Conservation (phyloP, 2,329 filamentous ascomycete genomes). For the Mariannaea elegans region DNA sequence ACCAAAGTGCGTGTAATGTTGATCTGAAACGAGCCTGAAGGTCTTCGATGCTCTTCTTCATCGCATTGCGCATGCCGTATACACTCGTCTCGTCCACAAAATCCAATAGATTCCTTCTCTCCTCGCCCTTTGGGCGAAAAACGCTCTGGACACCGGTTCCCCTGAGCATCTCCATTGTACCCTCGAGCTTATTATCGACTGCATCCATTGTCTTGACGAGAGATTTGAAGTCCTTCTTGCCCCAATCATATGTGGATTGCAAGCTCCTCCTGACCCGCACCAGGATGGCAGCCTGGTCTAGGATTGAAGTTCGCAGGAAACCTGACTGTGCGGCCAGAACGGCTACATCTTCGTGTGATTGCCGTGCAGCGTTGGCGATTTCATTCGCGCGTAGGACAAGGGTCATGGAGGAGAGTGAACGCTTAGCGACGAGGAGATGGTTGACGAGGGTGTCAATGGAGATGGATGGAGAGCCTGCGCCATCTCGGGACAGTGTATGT, state of each 20-base stretch:
- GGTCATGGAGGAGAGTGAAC: conserved; percentile 83
- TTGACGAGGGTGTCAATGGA: conserved; percentile 80
- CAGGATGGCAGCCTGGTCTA: conserved; percentile 63
- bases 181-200: conserved; percentile 70
- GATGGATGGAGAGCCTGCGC: conserved; percentile 31
- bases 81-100: conserved; percentile 81
- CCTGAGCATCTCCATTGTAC: conserved; percentile 72
- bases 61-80: conserved; percentile 68
- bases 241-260: conserved; percentile 64
- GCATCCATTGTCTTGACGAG: conserved; percentile 73
- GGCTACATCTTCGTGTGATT: conserved; percentile 80
- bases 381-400: conserved; percentile 88
- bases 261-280: conserved; percentile 60
- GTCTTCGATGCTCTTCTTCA: conserved; percentile 76
- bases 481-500: conserved; percentile 24
- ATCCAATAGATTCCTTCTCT: conserved; percentile 72
- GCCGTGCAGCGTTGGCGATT: conserved; percentile 79
- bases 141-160: conserved; percentile 70
- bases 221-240: conserved; percentile 67
- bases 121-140: conserved; percentile 67
- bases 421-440: conserved; percentile 86
- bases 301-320: conserved; percentile 72
- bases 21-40: conserved; percentile 62
- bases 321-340: conserved; percentile 74
- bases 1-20: background rate